Evolutionary conservation across 768 basidiomycete genomes (phyloP), one percentile per base, ranked within the genome.

Genomic region (Strobilomyces confusus): DNA sequence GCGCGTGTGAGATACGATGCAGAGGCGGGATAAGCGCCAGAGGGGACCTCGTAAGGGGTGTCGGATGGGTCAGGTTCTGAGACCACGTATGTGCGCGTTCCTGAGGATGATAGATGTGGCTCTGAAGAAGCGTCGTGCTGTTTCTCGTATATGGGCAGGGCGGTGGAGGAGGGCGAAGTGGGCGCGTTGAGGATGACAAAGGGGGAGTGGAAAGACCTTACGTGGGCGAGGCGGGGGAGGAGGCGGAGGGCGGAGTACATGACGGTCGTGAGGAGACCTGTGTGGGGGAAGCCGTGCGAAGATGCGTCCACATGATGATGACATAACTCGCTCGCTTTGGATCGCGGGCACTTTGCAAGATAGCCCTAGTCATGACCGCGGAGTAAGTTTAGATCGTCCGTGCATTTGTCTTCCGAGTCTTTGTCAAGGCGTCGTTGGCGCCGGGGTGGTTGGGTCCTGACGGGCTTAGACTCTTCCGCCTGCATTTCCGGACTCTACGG

Each of bases 41-140:
- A 79, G 2, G 87, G 87, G n/a, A 89, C 85, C 58, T 79, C 73
- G 60, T 87, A 87, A 30, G 80, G 79, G 40, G 75, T 78, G 51
- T 82, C 66, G 51, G 80, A 72, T 32, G 80, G 76, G 69, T 88
- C 84, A 36, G 87, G 87, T 65, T 86, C 77, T 30, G 84, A 87
- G 57, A 88, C 87, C 57, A 89, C 84, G 61, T 89, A 85, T 32
- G 83, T 84, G 52, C 77, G 82, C 29, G 77, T 75, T 32, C 80
- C 82, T 33, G 72, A 66, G 34, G 68, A 69, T 2, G 77, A 68
- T 20, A 70, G 43, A 54, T 73, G 65, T 1, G 80, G 78, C 60
- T 85, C 82, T 32, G 77, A 63, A 22, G 77, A 72, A 58, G 67
- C 66, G 59, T 86, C 81, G 51, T 70, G 43, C 60, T 86, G 78